Base-by-base conservation (phyloP, 2,329 filamentous ascomycete species). In the Botrytis paeoniae region DNA sequence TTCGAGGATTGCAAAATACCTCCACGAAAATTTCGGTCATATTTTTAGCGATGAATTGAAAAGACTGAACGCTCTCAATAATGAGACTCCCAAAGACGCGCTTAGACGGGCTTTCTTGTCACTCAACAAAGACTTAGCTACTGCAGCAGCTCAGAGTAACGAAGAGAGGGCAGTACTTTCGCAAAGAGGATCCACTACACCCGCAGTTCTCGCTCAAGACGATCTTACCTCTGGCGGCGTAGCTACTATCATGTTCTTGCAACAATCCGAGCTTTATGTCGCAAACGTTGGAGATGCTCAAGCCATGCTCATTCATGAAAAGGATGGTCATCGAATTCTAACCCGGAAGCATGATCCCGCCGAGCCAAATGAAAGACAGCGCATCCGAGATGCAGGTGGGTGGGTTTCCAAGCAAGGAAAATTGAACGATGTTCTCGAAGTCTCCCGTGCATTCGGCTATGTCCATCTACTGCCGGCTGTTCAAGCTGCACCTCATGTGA, bases 241-340 rank as follows among this genome's bases (percentile, higher is more conserved):
- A 63, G 96, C 95, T 2, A 98, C 96, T 0, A 92, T 98, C 4
- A 86, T 96, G 70, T 99, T 97, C 79, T 85, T 99, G 45, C 92
- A 95, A 78, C 92, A 93, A 77, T 95, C 94, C 82, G 94, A 98
- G 78, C 87, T 99, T 4, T 98, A 93, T 80, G 91, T 98, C 71
- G 96, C 95, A 75, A 99, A 99, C 78, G 93, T 99, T 35, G 96
- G 96, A 70, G 94, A 99, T 82, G 94, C 93, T 8, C 94, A 98
- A 82, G 95, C 95, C n/a, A 92, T 99, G 83, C 87, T 98, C 32
- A 96, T 99, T 75, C 93, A 95, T 78, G 93, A 93, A 1, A 94
- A 97, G 80, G 94, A 94, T 57, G 89, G 91, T 37, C 89, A 96
- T 82, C 91, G 91, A 79, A 91, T 95, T 76, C 86, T 99, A 77